A percentile compares a stretch with the other conserved stretches of the same genome.
Evolutionary conservation across 2,329 filamentous ascomycete genomes (phyloP).

Genomic region (Juglanconis sp.): DNA sequence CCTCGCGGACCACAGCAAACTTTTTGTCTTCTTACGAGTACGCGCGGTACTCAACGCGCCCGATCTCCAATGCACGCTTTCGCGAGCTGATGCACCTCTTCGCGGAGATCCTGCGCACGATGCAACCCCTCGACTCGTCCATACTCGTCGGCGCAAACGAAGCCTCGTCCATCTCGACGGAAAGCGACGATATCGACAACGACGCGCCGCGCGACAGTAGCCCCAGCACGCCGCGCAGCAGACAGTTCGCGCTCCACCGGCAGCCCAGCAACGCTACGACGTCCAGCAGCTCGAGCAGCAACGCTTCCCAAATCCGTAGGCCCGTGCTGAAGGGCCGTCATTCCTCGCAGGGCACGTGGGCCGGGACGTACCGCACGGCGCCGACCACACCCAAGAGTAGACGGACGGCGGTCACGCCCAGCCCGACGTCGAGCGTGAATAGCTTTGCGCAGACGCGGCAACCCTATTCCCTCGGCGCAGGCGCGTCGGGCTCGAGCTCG

Average conservation of each 20-base stretch:
- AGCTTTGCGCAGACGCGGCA: constrained; percentile 42
- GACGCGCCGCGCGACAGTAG: constrained; percentile 41
- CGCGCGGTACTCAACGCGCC: constrained; percentile 73
- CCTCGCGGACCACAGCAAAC: constrained; percentile 42
- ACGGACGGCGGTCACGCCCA: constrained; percentile 34
- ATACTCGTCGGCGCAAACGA: constrained; percentile 32
- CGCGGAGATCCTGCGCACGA: constrained; percentile 72
- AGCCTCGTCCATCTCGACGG: constrained; percentile 23
- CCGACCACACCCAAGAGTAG: constrained; percentile 51
- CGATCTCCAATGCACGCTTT: constrained; percentile 70
- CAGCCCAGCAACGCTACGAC: constrained; percentile 21
- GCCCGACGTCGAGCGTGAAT: constrained; percentile 30
- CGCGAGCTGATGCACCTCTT: constrained; percentile 79
- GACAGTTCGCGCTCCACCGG: not conserved
- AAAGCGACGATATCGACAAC: constrained; percentile 43
- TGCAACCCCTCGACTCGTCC: constrained; percentile 61
- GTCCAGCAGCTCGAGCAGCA: constrained; percentile 12
- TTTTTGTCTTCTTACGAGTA: constrained; percentile 80
- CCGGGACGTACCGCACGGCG: constrained; percentile 45
- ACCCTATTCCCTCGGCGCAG: constrained; percentile 35
- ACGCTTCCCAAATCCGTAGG: constrained; percentile 16
- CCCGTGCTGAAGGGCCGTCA: constrained; percentile 33
- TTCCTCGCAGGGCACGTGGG: constrained; percentile 42
- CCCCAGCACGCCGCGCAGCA: constrained; percentile 36
- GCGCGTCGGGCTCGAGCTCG: constrained; percentile 30